Evolutionary conservation across 2,329 filamentous ascomycete genomes (phyloP), one percentile per base, ranked within the genome.

Genomic region (Penicillium sp.): DNA sequence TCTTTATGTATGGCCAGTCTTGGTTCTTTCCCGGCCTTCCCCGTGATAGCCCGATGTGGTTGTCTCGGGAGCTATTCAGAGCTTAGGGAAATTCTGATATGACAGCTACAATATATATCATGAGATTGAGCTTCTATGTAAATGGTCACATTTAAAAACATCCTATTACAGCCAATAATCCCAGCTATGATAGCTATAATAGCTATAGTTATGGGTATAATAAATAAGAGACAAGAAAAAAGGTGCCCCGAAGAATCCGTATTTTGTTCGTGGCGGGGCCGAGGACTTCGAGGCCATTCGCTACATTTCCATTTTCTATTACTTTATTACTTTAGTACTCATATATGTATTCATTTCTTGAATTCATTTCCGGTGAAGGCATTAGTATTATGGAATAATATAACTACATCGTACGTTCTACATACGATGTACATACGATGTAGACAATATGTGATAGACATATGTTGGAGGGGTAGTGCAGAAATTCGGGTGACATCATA

Each of bases 191-290:
- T 29, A 39, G 10, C 25, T 33, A 34, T n/a, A 5, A 8, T 36
- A 27, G 7, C 19, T 9, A 25, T 36, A 4, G 3, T 7, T 36
- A 16, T 4, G 16, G 4, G 5, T 15, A 25, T 36, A 10, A 13
- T 5, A 21, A 8, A 23, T 23, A 23, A 23, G 23, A 23, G 23
- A 23, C 7, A 27, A 27, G 7, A 11, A 27, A n/a, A 48, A 27
- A 19, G n/a, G 23, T n/a, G 57, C 25, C 33, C 27, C 8, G 41
- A 60, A 45, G 45, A 31, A 41, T 54, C 65, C 65, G 65, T 59
- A 58, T 60, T 60, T 62, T 66, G 62, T 63, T 66, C 65, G 65
- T 65, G 52, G 61, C 61, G 61, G 61, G 49, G 58, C 63, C 63
- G 63, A 67, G 65, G 59, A 63, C 27, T 60, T 55, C 61, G 57